phyloP scores from a whole-genome alignment of 192 early-diverging fungal genomes.

The Coemansia sp. region DNA sequence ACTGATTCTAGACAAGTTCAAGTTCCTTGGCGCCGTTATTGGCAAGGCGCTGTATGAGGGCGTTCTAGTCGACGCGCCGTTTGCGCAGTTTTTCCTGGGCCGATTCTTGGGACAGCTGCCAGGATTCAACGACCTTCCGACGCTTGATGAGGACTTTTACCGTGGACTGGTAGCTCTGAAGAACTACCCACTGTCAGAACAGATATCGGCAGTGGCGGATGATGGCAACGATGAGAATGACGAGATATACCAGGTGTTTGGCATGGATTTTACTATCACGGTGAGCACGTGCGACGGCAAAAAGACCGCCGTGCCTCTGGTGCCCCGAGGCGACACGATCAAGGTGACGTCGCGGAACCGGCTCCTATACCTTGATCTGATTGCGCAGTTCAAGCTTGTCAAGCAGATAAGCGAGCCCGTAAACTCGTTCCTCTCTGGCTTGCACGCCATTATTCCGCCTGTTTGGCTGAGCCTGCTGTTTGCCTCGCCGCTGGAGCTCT shows the following conservation, averaged over 20 bases:
- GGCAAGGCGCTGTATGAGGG: constrained; percentile 89
- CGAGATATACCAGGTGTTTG: constrained; percentile 64
- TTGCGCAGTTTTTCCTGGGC: constrained; percentile 84
- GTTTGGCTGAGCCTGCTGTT: constrained; percentile 89
- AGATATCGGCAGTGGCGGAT: not conserved
- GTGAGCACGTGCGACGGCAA: constrained; percentile 52
- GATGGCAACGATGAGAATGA: constrained; percentile 61
- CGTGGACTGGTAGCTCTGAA: constrained; percentile 73
- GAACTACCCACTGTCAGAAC: constrained; percentile 60
- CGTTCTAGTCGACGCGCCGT: constrained; percentile 80
- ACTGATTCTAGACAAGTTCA: constrained; percentile 64
- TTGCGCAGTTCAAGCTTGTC: constrained; percentile 91
- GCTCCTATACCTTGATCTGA: constrained; percentile 83
- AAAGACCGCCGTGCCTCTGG: constrained; percentile 66
- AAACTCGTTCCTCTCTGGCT: constrained; percentile 81
- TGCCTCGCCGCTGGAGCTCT: constrained; percentile 87
- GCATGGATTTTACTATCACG: constrained; percentile 71
- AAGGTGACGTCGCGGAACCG: constrained; percentile 87
- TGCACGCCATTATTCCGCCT: constrained; percentile 84
- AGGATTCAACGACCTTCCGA: constrained; percentile 81
- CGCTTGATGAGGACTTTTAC: constrained; percentile 80
- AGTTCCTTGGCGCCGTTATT: constrained; percentile 80
- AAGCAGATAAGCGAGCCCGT: constrained; percentile 76
- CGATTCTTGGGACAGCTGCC: constrained; percentile 70
- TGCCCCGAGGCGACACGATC: constrained; percentile 74